These are phyloP conservation scores for Endoconidiophora laricicola DNA, from an alignment of 2,329 filamentous ascomycete genomes.

Conservation along the genomic window DNA sequence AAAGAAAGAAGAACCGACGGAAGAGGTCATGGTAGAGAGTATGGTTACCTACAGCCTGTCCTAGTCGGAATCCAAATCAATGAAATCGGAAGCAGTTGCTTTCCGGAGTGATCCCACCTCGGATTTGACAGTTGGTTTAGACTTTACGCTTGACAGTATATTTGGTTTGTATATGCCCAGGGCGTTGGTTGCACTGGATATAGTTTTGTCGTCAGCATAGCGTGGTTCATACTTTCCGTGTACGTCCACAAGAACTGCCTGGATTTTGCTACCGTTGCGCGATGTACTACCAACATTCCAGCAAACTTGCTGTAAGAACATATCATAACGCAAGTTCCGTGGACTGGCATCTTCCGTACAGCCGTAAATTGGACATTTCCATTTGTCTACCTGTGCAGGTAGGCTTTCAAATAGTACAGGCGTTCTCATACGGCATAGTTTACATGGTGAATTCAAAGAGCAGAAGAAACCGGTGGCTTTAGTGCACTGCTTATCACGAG, in stretches of 20 bases:
- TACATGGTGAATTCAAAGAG: not conserved
- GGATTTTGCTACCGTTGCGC: not conserved
- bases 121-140: too few species aligned
- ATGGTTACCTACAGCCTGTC: too few species aligned
- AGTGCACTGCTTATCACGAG: constrained; percentile 25
- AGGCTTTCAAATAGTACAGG: not conserved
- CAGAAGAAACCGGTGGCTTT: not conserved
- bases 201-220: too few species aligned
- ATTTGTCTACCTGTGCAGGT: not conserved
- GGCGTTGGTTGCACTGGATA: too few species aligned
- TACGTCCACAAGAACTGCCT: constrained; percentile 1
- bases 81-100: too few species aligned
- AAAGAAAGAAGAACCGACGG: too few species aligned
- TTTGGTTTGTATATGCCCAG: too few species aligned
- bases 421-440: not conserved
- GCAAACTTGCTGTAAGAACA: not conserved
- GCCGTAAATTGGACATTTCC: constrained; percentile 8
- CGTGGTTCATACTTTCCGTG: not conserved
- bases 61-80: too few species aligned
- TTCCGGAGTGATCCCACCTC: too few species aligned
- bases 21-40: too few species aligned
- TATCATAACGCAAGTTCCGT: not conserved
- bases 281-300: not conserved
- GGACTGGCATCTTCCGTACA: constrained; percentile 7
- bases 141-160: too few species aligned